Conservation (phyloP, 331 rosid species). For the Acacia pycnantha region DNA sequence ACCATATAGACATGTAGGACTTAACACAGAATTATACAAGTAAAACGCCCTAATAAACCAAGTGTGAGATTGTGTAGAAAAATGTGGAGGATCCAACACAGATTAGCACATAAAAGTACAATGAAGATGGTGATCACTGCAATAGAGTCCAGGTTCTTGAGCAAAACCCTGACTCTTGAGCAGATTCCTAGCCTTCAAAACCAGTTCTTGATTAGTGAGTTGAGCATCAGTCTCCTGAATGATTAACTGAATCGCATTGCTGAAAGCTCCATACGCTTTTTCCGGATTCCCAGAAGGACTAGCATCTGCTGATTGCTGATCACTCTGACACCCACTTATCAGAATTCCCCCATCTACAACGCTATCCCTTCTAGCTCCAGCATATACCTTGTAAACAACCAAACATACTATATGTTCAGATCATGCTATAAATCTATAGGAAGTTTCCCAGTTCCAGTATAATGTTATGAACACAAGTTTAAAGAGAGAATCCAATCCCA, state of each 20-base stretch:
- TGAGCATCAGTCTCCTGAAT: conserved; percentile 53
- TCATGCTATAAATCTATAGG: neutral
- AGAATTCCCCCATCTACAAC: conserved; percentile 69
- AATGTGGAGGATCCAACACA: neutral
- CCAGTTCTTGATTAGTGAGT: conserved; percentile 66
- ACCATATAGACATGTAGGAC: too few relatives aligned
- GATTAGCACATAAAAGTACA: conserved; percentile 62
- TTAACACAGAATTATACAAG: too few relatives aligned
- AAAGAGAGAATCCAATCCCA: too few relatives aligned
- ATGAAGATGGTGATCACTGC: conserved; percentile 63
- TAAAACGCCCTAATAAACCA: too few relatives aligned
- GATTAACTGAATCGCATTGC: conserved; percentile 79
- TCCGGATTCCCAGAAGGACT: conserved; percentile 60
- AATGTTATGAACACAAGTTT: too few relatives aligned
- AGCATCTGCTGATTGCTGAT: conserved; percentile 92
- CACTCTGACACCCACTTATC: conserved; percentile 86
- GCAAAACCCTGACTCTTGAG: conserved; percentile 64
- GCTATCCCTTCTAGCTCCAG: conserved; percentile 56
- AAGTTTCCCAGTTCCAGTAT: too few relatives aligned
- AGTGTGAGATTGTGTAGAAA: neutral
- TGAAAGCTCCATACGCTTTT: conserved; percentile 79
- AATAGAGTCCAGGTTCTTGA: conserved; percentile 87
- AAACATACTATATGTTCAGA: neutral
- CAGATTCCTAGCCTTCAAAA: conserved; percentile 56
- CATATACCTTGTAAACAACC: conserved; percentile 32